Percentiles rank a stretch among this genome's conserved stretches.
Conservation (phyloP, 2,329 filamentous ascomycete species). For the Trematosphaeria pertusa region DNA sequence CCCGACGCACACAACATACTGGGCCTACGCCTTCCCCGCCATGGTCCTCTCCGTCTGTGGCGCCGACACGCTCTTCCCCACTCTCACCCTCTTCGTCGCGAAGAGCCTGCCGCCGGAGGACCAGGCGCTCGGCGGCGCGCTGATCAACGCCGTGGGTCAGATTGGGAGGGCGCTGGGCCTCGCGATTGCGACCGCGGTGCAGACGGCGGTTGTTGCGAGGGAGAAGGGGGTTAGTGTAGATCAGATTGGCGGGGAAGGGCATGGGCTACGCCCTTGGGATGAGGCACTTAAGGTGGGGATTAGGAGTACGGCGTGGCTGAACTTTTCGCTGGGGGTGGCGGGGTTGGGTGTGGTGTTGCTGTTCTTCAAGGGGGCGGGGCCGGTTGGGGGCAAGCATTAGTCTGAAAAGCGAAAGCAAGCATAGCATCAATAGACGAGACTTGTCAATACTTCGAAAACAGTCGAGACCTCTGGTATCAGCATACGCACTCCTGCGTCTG, state of each 20-base stretch:
- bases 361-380: slow-evolving; percentile 36
- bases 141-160: slow-evolving; percentile 71
- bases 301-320: slow-evolving; percentile 50
- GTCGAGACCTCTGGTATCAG: too few relatives aligned
- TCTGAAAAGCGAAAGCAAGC: slow-evolving; percentile 23
- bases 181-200: slow-evolving; percentile 69
- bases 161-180: slow-evolving; percentile 71
- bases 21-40: slow-evolving; percentile 70
- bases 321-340: slow-evolving; percentile 44
- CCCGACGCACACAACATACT: slow-evolving; percentile 66
- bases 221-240: slow-evolving; percentile 35
- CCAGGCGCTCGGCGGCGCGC: slow-evolving; percentile 71
- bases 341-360: slow-evolving; percentile 43
- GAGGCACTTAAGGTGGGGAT: slow-evolving; percentile 46
- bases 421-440: too few relatives aligned
- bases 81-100: slow-evolving; percentile 70
- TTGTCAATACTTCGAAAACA: too few relatives aligned
- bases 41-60: slow-evolving; percentile 72
- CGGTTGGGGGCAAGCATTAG: slow-evolving; percentile 27
- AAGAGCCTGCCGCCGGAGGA: slow-evolving; percentile 67
- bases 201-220: slow-evolving; percentile 60
- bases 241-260: slow-evolving; percentile 32
- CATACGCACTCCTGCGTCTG: too few relatives aligned
- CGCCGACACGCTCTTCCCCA: slow-evolving; percentile 71
- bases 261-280: slow-evolving; percentile 28